Conservation (phyloP, 768 basidiomycete species). For the Lactarius hengduanensis region DNA sequence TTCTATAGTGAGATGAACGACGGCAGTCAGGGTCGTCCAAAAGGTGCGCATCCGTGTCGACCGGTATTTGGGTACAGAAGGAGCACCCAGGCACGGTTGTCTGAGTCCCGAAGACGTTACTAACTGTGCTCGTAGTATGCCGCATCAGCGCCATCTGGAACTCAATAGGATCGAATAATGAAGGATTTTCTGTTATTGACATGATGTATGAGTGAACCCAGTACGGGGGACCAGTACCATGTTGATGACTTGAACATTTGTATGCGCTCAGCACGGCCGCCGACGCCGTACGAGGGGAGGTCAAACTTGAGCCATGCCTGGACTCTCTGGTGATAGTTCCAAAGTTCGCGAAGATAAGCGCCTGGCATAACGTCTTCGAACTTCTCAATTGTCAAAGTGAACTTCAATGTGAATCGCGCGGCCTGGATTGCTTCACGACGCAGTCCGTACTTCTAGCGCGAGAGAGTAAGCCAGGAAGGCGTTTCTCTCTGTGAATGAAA, state of each 20-base stretch:
- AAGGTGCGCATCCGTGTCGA: not conserved
- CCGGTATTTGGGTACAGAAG: not conserved
- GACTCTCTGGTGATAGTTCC: conserved; percentile 11
- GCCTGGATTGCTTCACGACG: not conserved
- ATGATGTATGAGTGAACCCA: not conserved
- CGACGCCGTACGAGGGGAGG: not conserved
- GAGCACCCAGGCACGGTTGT: not conserved
- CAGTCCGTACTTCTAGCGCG: not conserved
- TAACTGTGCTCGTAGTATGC: not conserved
- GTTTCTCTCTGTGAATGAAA: not conserved
- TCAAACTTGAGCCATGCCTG: not conserved
- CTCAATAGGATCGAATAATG: not conserved
- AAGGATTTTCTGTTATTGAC: not conserved
- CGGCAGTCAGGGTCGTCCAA: not conserved
- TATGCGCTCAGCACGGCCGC: not conserved
- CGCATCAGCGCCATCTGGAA: conserved; percentile 1
- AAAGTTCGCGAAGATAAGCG: conserved; percentile 8
- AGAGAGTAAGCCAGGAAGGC: not conserved
- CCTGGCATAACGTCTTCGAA: not conserved
- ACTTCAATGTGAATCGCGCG: not conserved
- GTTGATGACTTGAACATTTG: not conserved
- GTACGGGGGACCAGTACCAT: not conserved
- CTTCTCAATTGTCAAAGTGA: not conserved
- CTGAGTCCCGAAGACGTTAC: not conserved
- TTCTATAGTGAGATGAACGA: not conserved